Percentiles rank a stretch among this genome's conserved stretches.
Conservation (phyloP, 768 basidiomycete genomes). For the Mycena leptocephala region DNA sequence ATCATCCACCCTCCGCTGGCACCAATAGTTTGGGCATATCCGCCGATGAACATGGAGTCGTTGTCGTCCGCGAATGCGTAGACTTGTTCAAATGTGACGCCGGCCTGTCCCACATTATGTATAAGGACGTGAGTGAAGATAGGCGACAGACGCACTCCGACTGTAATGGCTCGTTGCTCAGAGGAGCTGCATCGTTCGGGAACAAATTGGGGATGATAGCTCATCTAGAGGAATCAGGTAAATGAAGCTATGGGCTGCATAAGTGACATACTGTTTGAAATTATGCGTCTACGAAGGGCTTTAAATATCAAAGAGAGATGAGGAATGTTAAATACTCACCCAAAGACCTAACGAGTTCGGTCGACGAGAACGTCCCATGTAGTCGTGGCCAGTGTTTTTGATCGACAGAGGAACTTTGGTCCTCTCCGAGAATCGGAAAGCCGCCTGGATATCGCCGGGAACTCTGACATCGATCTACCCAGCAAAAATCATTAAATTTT, state of each 20-base stretch:
- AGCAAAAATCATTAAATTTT: too few relatives aligned
- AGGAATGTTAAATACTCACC: slow-evolving; percentile 24
- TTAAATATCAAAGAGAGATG: background rate
- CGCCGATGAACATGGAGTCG: slow-evolving; percentile 34
- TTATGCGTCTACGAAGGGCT: slow-evolving; percentile 24
- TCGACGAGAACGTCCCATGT: slow-evolving; percentile 41
- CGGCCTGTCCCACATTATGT: slow-evolving; percentile 11
- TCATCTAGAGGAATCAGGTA: background rate
- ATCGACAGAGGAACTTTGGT: slow-evolving; percentile 42
- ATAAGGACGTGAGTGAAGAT: background rate
- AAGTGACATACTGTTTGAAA: slow-evolving; percentile 15
- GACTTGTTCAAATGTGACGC: slow-evolving; percentile 27
- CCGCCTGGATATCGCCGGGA: slow-evolving; percentile 38
- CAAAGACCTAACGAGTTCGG: slow-evolving; percentile 28
- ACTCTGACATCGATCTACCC: slow-evolving; percentile 42
- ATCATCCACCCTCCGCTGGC: slow-evolving; percentile 50
- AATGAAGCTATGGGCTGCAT: background rate
- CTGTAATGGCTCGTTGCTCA: background rate
- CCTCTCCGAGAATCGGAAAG: slow-evolving; percentile 38
- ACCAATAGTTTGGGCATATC: slow-evolving; percentile 45
- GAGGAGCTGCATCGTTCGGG: background rate
- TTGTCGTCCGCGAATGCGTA: slow-evolving; percentile 39
- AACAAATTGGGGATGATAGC: background rate
- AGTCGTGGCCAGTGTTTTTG: slow-evolving; percentile 50
- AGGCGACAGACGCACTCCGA: background rate